Evolutionary conservation across 441 rosid genomes (phyloP), one percentile per base, ranked within the genome.

Genomic region (Hypseocharis bilobata): DNA sequence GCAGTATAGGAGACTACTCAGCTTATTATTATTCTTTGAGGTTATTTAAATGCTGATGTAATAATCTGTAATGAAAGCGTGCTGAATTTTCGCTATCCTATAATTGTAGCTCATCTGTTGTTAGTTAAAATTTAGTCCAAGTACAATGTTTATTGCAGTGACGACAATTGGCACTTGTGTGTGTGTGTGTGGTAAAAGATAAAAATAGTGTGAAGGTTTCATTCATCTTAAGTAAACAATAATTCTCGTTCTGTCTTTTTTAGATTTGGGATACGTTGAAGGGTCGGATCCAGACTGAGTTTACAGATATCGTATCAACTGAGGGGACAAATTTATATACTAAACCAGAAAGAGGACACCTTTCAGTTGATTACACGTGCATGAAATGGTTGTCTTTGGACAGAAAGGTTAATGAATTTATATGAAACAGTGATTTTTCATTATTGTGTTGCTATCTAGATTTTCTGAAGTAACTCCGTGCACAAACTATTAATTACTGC

Each of bases 221-320:
- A 66, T 16, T 17, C 42, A 20, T 56, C 19, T 32, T 57, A 28
- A 59, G 66, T 44, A 28, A 49, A 19, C 38, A 58, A 61, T n/a
- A 4, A 8, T 29, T 45, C 27, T 34, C 11, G n/a, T 23, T n/a
- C 36, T 27, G 32, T n/a, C 19, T 5, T 55, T 10, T 51, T 65
- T 72, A 90, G 97, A 77, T 86, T 60, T 90, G 97, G 95, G 92
- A 88, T 68, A 81, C 91, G n/a, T 36, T 88, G 60, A 86, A 77
- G 73, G 91, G 91, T 54, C 95, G 85, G 69, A 17, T 90, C 60
- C 92, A 88, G 74, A 83, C 95, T 34, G 95, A 88, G 82, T 90
- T 90, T 75, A 76, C 92, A 3, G 89, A 90, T 72, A 73, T 88
- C 71, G 75, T 81, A 47, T 81, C 86, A 55, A 63, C 72, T 27